A percentile compares a stretch with the other conserved stretches of the same genome.
Conservation (phyloP, 768 basidiomycete genomes). For the Auricularia sp. region DNA sequence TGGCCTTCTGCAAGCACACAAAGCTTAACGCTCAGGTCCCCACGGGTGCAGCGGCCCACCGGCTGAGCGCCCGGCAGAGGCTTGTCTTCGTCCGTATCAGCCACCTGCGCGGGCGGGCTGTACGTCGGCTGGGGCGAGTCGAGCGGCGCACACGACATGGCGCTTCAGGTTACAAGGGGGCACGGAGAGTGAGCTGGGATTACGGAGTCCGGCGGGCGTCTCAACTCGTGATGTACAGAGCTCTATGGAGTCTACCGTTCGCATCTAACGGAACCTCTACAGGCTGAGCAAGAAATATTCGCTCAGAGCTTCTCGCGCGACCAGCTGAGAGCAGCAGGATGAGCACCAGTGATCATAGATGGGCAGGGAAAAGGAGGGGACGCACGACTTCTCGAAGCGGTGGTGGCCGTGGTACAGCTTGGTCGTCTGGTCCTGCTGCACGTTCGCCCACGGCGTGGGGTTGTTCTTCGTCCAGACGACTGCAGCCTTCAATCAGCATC, state of each 20-base stretch:
- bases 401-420: slow-evolving; percentile 63
- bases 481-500: slow-evolving; percentile 10
- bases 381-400: slow-evolving; percentile 65
- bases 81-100: slow-evolving; percentile 32
- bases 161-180: not conserved
- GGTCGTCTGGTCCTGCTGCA: slow-evolving; percentile 63
- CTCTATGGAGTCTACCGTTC: not conserved
- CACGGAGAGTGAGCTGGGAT: not conserved
- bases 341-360: not conserved
- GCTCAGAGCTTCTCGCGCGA: slow-evolving; percentile 59
- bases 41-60: slow-evolving; percentile 19
- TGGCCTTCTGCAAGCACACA: not conserved
- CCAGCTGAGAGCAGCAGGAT: slow-evolving; percentile 40
- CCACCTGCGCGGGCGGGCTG: slow-evolving; percentile 23
- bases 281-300: not conserved
- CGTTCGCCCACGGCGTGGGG: slow-evolving; percentile 82
- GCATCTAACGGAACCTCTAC: not conserved
- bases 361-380: slow-evolving; percentile 8
- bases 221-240: not conserved
- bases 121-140: slow-evolving; percentile 32
- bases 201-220: not conserved
- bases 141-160: slow-evolving; percentile 17
- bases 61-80: slow-evolving; percentile 23
- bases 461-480: slow-evolving; percentile 60
- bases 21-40: not conserved